These are phyloP conservation scores for Ceratopteris richardii DNA, from an alignment of 75 land plant species.

Conservation along the genomic window DNA sequence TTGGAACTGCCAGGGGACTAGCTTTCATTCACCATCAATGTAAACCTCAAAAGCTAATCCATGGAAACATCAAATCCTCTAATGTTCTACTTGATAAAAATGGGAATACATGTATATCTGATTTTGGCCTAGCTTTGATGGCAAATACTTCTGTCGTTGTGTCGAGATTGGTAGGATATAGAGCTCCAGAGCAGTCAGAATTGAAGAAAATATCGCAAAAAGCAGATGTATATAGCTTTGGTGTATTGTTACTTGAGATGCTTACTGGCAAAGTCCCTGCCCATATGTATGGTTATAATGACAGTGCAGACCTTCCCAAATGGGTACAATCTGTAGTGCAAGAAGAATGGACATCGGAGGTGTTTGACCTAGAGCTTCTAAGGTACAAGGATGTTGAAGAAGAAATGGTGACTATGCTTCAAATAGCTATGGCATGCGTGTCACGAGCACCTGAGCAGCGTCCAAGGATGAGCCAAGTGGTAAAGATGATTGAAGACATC, in stretches of 20 bases:
- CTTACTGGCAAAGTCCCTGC: constrained; percentile 68
- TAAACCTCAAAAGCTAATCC: constrained; percentile 39
- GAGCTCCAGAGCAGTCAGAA: constrained; percentile 66
- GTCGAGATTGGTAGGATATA: constrained; percentile 70
- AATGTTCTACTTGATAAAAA: constrained; percentile 72
- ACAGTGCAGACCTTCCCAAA: constrained; percentile 37
- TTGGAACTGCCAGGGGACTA: constrained; percentile 68
- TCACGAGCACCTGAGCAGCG: constrained; percentile 53
- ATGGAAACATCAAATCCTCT: constrained; percentile 79
- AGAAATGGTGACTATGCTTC: constrained; percentile 53
- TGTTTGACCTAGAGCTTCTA: constrained; percentile 58
- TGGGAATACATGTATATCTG: constrained; percentile 61
- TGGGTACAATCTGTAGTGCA: constrained; percentile 70
- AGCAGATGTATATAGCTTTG: constrained; percentile 75
- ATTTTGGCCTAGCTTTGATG: constrained; percentile 63
- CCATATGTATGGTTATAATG: constrained; percentile 20
- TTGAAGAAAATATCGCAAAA: constrained; percentile 47
- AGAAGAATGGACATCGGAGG: constrained; percentile 81
- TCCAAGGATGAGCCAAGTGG: constrained; percentile 48
- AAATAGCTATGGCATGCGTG: constrained; percentile 74
- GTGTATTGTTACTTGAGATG: constrained; percentile 69
- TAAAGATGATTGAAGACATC: constrained; percentile 58
- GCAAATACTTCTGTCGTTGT: constrained; percentile 50
- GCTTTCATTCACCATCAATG: constrained; percentile 59
- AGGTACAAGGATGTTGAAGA: constrained; percentile 56